These are phyloP conservation scores for Pseudogymnoascus pannorum DNA, from an alignment of 2,329 filamentous ascomycete species.

Conservation along the genomic window DNA sequence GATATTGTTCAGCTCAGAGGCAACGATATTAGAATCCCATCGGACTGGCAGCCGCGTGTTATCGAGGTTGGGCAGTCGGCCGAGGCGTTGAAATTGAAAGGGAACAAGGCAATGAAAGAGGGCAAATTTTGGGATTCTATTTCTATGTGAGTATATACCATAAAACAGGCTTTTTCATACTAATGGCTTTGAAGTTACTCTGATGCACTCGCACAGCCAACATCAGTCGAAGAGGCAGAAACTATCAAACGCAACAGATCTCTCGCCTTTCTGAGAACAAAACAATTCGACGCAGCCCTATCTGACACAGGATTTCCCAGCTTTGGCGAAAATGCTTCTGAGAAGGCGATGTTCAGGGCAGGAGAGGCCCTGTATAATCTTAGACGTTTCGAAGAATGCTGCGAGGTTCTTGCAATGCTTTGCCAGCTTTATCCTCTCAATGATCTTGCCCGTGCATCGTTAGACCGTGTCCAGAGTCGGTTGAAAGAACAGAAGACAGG, in stretches of 20 bases:
- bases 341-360: conserved; percentile 34
- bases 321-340: conserved; percentile 20
- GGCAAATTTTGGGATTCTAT: conserved; percentile 24
- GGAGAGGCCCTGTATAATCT: conserved; percentile 32
- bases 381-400: conserved; percentile 29
- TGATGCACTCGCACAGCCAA: conserved; percentile 14
- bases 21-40: conserved; percentile 34
- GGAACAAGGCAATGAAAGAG: conserved; percentile 16
- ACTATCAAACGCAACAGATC: conserved; percentile 30
- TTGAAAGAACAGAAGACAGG: conserved; percentile 35
- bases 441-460: conserved; percentile 40
- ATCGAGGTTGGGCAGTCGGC: conserved; percentile 16
- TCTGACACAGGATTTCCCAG: conserved; percentile 26
- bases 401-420: conserved; percentile 21
- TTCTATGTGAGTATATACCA: conserved; percentile 1
- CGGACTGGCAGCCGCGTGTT: conserved; percentile 32
- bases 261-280: conserved; percentile 27
- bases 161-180: conserved; percentile 28
- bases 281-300: conserved; percentile 31
- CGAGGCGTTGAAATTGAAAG: conserved; percentile 15
- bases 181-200: conserved; percentile 20
- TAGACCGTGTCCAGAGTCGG: conserved; percentile 20
- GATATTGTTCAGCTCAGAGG: conserved; percentile 37
- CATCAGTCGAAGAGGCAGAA: conserved; percentile 28
- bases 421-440: conserved; percentile 24